Evolutionary conservation across 2,329 filamentous ascomycete species (phyloP).

Genomic region (Pestalotiopsis sp.): DNA sequence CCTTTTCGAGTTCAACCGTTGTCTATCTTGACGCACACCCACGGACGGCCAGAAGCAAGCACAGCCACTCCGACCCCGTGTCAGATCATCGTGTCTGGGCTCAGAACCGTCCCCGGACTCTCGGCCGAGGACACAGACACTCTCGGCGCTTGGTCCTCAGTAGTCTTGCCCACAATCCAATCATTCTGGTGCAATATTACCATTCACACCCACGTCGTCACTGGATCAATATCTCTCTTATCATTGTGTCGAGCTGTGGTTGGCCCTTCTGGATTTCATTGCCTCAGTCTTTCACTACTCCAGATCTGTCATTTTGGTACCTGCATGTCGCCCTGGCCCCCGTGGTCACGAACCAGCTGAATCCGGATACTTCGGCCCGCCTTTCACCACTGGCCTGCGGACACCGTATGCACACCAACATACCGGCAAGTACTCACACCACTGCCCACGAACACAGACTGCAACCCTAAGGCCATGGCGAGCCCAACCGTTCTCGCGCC

Average conservation of each 20-base stretch:
- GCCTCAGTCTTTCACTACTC: not conserved
- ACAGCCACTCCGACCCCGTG: not conserved
- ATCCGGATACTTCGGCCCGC: not conserved
- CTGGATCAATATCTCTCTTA: not conserved
- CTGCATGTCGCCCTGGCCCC: constrained; percentile 1
- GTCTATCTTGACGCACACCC: not conserved
- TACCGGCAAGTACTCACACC: constrained; percentile 13
- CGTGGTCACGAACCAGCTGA: not conserved
- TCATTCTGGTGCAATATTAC: not conserved
- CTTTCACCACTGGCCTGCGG: not conserved
- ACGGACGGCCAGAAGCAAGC: not conserved
- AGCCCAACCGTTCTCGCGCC: constrained; percentile 24
- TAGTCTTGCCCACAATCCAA: not conserved
- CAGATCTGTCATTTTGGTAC: constrained; percentile 1
- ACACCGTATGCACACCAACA: constrained; percentile 15
- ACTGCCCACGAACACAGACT: not conserved
- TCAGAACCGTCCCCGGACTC: not conserved
- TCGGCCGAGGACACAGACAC: constrained; percentile 2
- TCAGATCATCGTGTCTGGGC: not conserved
- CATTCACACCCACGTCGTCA: not conserved
- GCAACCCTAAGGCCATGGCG: constrained; percentile 20
- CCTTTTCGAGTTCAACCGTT: not conserved
- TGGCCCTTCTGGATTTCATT: not conserved
- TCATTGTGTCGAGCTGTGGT: not conserved
- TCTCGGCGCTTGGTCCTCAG: not conserved